Evolutionary conservation across 106 monocot species (phyloP).

Genomic region (Dioscorea alata): DNA sequence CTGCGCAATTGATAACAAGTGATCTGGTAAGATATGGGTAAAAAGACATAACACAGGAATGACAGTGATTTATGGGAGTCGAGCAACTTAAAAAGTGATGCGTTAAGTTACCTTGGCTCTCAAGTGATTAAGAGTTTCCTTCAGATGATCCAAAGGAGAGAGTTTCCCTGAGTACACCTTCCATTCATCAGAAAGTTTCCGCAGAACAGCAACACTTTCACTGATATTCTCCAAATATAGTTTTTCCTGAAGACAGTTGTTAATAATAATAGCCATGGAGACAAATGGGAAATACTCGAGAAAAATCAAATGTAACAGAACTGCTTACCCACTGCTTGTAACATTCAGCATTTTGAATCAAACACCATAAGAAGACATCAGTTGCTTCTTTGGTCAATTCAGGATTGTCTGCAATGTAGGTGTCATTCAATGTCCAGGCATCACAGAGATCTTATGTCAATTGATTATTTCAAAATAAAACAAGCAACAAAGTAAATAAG

Average conservation of each 20-base stretch:
- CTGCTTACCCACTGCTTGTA: constrained; percentile 86
- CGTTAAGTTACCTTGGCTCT: constrained; percentile 47
- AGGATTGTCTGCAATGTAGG: constrained; percentile 40
- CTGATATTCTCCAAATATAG: constrained; percentile 65
- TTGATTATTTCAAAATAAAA: background rate
- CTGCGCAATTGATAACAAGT: constrained; percentile 22
- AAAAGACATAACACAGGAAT: no score
- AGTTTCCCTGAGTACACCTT: constrained; percentile 54
- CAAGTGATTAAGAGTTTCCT: constrained; percentile 46
- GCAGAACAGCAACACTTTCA: constrained; percentile 62
- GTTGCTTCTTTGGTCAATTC: constrained; percentile 65
- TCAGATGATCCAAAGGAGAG: constrained; percentile 39
- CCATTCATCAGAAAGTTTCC: constrained; percentile 55
- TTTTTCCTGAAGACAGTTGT: constrained; percentile 52
- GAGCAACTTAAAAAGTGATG: background rate
- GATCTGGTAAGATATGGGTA: no score
- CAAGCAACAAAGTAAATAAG: background rate
- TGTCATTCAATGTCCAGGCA: background rate
- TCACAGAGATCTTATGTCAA: background rate
- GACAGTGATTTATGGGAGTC: no score
- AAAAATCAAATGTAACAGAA: background rate
- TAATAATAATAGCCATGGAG: background rate
- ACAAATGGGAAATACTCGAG: background rate
- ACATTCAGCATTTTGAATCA: constrained; percentile 76
- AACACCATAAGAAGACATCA: constrained; percentile 91